These are phyloP conservation scores for Geotrichum klebahnii DNA, from an alignment of 1,139 yeast species.

Conservation along the genomic window DNA sequence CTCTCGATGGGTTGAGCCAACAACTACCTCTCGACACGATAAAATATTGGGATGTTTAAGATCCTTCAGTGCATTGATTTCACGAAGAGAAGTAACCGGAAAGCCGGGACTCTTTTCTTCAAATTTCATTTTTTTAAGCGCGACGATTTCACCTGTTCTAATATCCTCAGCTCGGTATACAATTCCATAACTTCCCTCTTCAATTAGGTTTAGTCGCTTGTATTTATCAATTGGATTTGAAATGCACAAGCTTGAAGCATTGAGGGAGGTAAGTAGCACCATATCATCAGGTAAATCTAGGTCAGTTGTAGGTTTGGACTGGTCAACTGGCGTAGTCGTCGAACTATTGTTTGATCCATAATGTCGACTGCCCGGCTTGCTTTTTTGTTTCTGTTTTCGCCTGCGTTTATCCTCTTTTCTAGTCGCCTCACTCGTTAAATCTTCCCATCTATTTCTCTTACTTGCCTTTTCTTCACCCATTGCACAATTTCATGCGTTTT, in stretches of 20 bases:
- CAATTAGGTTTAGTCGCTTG: slow-evolving; percentile 34
- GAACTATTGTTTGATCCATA: background rate
- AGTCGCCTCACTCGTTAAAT: background rate
- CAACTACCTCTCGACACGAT: slow-evolving; percentile 65
- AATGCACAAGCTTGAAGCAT: background rate
- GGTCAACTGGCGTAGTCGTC: background rate
- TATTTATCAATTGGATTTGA: slow-evolving; percentile 21
- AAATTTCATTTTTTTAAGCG: slow-evolving; percentile 57
- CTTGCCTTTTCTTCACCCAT: slow-evolving; percentile 29
- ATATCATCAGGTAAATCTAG: slow-evolving; percentile 3
- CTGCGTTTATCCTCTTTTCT: slow-evolving; percentile 6
- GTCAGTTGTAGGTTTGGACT: background rate
- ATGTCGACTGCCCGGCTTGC: background rate
- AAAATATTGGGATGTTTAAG: slow-evolving; percentile 61
- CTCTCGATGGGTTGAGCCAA: slow-evolving; percentile 32
- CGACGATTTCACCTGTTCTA: slow-evolving; percentile 52
- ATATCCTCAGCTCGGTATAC: slow-evolving; percentile 51
- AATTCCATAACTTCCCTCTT: slow-evolving; percentile 48
- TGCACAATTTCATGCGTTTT: background rate
- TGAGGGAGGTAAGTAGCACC: background rate
- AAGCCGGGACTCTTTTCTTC: slow-evolving; percentile 58
- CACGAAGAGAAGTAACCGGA: slow-evolving; percentile 83
- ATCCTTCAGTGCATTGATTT: slow-evolving; percentile 64
- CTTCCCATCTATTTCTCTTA: slow-evolving; percentile 9
- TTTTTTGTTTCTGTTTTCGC: slow-evolving; percentile 7